A percentile compares a stretch with the other conserved stretches of the same genome.
Evolutionary conservation across 805 yeast species (phyloP).

Genomic region (Kuraishia piskuri): DNA sequence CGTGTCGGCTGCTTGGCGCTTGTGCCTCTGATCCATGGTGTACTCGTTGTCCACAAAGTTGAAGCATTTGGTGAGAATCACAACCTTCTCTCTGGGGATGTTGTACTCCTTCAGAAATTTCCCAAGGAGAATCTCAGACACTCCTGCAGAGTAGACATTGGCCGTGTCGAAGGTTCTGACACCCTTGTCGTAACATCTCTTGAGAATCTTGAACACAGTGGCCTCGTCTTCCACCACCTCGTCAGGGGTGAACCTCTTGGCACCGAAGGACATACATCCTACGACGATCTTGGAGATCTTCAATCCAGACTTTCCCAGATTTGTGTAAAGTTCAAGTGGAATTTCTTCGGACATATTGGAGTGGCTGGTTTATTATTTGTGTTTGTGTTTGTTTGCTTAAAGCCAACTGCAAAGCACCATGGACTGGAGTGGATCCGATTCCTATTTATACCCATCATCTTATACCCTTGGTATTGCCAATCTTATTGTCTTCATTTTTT

Average conservation of each 20-base stretch:
- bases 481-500: too few species aligned
- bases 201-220: conserved; percentile 31
- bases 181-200: conserved; percentile 38
- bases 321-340: conserved; percentile 7
- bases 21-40: background rate
- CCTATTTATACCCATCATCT: background rate
- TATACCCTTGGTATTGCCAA: too few species aligned
- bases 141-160: conserved; percentile 38
- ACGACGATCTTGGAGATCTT: conserved; percentile 39
- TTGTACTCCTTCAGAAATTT: conserved; percentile 42
- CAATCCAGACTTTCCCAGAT: conserved; percentile 37
- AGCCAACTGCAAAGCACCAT: too few species aligned
- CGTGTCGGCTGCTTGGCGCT: conserved; percentile 11
- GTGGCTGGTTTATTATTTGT: too few species aligned
- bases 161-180: conserved; percentile 45
- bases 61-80: conserved; percentile 40
- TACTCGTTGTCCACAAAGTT: conserved; percentile 13
- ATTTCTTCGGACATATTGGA: background rate
- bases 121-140: conserved; percentile 42
- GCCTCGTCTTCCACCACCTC: conserved; percentile 42
- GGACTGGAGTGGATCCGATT: too few species aligned
- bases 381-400: too few species aligned
- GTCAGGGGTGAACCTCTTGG: conserved; percentile 28
- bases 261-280: conserved; percentile 49
- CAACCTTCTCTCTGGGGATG: conserved; percentile 45